Evolutionary conservation across 768 basidiomycete species (phyloP), one percentile per base, ranked within the genome.

Genomic region (Pleurotus tuoliensis): DNA sequence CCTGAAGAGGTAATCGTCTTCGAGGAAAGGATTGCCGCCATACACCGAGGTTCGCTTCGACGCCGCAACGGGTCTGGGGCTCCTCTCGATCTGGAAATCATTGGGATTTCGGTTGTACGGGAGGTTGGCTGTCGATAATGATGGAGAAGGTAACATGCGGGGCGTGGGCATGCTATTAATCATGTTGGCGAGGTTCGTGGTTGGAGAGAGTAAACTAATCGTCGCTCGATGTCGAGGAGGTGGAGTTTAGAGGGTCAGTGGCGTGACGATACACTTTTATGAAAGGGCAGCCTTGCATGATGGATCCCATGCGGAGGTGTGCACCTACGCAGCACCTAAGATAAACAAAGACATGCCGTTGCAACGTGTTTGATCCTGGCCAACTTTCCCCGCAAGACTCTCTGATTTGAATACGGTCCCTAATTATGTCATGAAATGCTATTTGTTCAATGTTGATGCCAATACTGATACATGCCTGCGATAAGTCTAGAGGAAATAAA

Each of bases 41-140:
- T 65, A 2, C 69, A 66, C 48, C 67, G 62, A 3, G 67, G 65
- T 25, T 12, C 69, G 67, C 25, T 68, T 72, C 52, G 71, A 69
- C 59, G 70, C 70, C 5, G 72, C 62, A 40, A 63, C 58, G 11
- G 75, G 68, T 61, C 71, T 78, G 34, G 71, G 68, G 12, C 73
- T 69, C 56, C 76, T 79, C 68, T 90, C 88, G 62, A 90, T 79
- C 70, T 88, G 85, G 63, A 90, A 90, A 40, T 83, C 82, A 56
- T 77, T 79, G 15, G 76, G 71, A 8, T 75, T 74, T 39, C 77
- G 73, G 25, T 71, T 63, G 55, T 72, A 74, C 13, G 74, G 62
- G 16, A 75, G 67, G 45, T 59, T 57, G 43, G 59, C 59, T 4
- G 60, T 54, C 24, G 68, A 65, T 6, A 50, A 20, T 25, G 56